Evolutionary conservation across 768 basidiomycete species (phyloP), one percentile per base, ranked within the genome.

Genomic region (Tricholoma terreum): DNA sequence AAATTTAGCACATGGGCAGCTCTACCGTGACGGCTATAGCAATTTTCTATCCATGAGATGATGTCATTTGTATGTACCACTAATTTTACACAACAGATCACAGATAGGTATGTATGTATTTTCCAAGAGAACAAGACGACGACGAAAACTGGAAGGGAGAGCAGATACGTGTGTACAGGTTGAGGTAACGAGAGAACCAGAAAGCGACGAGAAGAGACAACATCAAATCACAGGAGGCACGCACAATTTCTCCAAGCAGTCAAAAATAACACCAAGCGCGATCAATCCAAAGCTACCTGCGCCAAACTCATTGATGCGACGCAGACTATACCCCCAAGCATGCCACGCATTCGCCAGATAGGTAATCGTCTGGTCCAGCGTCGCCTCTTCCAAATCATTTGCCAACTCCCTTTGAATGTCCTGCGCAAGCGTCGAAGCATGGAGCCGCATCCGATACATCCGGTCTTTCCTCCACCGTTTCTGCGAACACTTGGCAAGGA

Each of bases 1-100:
- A 65, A 98, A 99, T 64, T 91, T 90, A 21, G 97, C 97, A 64
- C 97, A 98, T n/a, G n/a, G n/a, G n/a, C n/a, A n/a, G n/a, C n/a
- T n/a, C n/a, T n/a, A n/a, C n/a, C n/a, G n/a, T n/a, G n/a, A n/a
- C n/a, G n/a, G n/a, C n/a, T n/a, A n/a, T n/a, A n/a, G n/a, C n/a
- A n/a, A n/a, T n/a, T n/a, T n/a, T n/a, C n/a, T n/a, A n/a, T n/a
- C n/a, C n/a, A n/a, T n/a, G n/a, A n/a, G n/a, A n/a, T n/a, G n/a
- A n/a, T n/a, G n/a, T n/a, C n/a, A n/a, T n/a, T n/a, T n/a, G n/a
- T n/a, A n/a, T n/a, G n/a, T n/a, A n/a, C n/a, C n/a, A n/a, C n/a
- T n/a, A n/a, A n/a, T n/a, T n/a, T n/a, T n/a, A n/a, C n/a, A n/a
- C n/a, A n/a, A n/a, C n/a, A n/a, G n/a, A n/a, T n/a, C n/a, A n/a